Evolutionary conservation across 768 basidiomycete genomes (phyloP), one percentile per base, ranked within the genome.

Genomic region (Lentinus tigrinus): DNA sequence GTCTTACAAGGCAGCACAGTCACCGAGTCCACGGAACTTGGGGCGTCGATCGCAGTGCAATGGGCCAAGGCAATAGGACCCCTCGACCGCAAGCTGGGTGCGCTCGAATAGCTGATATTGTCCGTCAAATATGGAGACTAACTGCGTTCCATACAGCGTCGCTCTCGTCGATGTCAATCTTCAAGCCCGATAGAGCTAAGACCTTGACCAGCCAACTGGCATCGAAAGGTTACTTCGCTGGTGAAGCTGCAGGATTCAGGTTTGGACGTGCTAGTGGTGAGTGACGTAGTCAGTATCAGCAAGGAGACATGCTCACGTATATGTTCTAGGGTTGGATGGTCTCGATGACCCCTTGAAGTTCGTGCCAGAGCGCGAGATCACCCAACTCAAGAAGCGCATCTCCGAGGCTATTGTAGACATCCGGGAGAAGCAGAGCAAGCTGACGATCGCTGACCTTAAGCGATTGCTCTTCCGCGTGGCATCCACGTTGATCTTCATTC

Each of bases 141-240:
- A 37, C 23, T 8, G 21, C 47, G 11, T 27, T 36, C 46, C n/a
- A 51, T 56, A 47, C 57, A 88, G 85, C 80, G 27, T 86, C 82
- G 0, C 69, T 89, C 42, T 76, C 81, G 38, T 69, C 74, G 0
- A 70, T 86, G 36, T 81, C 83, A 0, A 79, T 75, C 50, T 87
- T 87, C 82, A 85, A 86, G 61, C 81, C 87, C 4, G 96, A 99
- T 70, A 84, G 86, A 21, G 83, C 95, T 9, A 92, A 91, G 69
- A 77, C 83, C 1, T 78, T 98, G 42, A 81, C 91, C 0, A 91
- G 88, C 62, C 92, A 98, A 67, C 84, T 97, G 55, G 89, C 93
- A 0, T 88, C 89, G 39, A 96, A 96, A 69, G 87, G 87, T n/a
- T 94, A 93, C 70, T 98, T 86, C 67, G 80, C 84, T 21, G 95